phyloP scores from a whole-genome alignment of 352 stramenopile species.

The Blastocystis sp. region DNA sequence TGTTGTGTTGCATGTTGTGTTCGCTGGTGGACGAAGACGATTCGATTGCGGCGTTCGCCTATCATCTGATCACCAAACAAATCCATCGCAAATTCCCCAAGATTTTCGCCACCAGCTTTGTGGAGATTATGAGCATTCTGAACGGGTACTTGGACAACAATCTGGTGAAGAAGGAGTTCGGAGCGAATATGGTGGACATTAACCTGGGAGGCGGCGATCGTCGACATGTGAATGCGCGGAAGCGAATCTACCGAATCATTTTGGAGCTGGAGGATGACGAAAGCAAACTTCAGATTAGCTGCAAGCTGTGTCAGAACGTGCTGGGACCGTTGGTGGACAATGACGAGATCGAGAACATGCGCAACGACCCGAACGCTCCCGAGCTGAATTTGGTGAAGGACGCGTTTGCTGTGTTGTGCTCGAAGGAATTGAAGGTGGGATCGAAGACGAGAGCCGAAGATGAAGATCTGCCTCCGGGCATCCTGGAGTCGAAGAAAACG shows the following conservation, averaged over 20 bases:
- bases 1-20: conserved; percentile 27
- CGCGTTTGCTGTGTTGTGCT: conserved; percentile 51
- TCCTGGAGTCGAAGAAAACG: conserved; percentile 68
- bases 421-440: conserved; percentile 67
- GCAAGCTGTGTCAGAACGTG: conserved; percentile 64
- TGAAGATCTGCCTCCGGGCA: conserved; percentile 32
- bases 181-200: conserved; percentile 42
- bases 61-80: conserved; percentile 59
- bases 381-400: conserved; percentile 49
- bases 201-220: conserved; percentile 44
- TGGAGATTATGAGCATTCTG: conserved; percentile 73
- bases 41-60: conserved; percentile 46
- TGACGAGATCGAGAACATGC: conserved; percentile 34
- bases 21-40: conserved; percentile 28
- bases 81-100: conserved; percentile 62
- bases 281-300: conserved; percentile 51
- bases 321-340: conserved; percentile 51
- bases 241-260: conserved; percentile 61
- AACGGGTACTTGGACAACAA: conserved; percentile 51
- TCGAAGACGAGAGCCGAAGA: conserved; percentile 29
- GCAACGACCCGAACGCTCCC: conserved; percentile 27
- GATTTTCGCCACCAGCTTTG: conserved; percentile 49
- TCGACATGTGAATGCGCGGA: conserved; percentile 39
- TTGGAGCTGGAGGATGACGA: conserved; percentile 51
- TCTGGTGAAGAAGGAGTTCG: conserved; percentile 60